Conservation (phyloP, 2,329 filamentous ascomycete genomes). For the Nemania bipapillata region DNA sequence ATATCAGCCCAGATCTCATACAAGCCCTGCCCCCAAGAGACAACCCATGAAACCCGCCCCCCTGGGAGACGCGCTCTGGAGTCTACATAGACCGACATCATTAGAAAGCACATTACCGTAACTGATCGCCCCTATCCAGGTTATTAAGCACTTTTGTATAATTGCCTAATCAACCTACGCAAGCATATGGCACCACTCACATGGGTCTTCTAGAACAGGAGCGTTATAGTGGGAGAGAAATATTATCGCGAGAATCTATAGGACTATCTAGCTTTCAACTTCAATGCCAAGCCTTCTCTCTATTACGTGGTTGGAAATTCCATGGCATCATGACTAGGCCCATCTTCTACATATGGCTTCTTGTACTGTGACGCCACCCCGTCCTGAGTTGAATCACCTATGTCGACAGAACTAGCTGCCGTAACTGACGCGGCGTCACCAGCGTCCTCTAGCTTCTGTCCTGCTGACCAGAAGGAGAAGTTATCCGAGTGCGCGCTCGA, state of each 20-base stretch:
- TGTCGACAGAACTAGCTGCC: constrained; percentile 43
- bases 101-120: not conserved
- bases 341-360: constrained; percentile 46
- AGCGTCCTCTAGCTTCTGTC: constrained; percentile 38
- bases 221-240: too few relatives aligned
- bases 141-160: not conserved
- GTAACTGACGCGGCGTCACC: constrained; percentile 44
- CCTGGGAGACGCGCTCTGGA: not conserved
- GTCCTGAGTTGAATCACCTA: constrained; percentile 27
- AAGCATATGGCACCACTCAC: not conserved
- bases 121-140: not conserved
- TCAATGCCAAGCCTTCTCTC: not conserved
- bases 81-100: constrained; percentile 19
- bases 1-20: constrained; percentile 40
- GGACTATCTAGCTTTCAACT: not conserved
- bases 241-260: not conserved
- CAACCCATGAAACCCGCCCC: constrained; percentile 19
- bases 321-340: not conserved
- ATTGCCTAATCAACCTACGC: not conserved
- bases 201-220: not conserved
- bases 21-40: constrained; percentile 29
- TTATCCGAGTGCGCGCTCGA: constrained; percentile 45
- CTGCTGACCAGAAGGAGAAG: constrained; percentile 46
- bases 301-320: not conserved
- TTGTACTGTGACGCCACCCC: constrained; percentile 30